Evolutionary conservation across 768 basidiomycete genomes (phyloP).

Genomic region (Amanita rubescens): DNA sequence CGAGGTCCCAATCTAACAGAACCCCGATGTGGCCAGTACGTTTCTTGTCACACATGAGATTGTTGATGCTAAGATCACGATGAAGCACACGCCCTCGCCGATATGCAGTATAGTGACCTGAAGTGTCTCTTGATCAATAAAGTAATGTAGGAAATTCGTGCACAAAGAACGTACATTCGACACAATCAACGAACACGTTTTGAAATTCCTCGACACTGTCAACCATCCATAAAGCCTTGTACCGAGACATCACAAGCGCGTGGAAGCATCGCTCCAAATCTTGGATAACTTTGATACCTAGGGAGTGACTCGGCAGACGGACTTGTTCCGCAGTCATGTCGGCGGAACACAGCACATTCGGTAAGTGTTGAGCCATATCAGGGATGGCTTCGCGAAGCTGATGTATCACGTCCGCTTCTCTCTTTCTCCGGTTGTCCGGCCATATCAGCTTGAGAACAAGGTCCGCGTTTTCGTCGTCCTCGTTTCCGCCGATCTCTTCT

Average conservation of each 20-base stretch:
- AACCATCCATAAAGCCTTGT: conserved; percentile 17
- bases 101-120: conserved; percentile 20
- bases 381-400: conserved; percentile 7
- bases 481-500: not conserved
- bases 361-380: conserved; percentile 10
- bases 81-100: conserved; percentile 19
- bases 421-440: conserved; percentile 3
- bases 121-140: not conserved
- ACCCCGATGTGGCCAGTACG: conserved; percentile 14
- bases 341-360: conserved; percentile 3
- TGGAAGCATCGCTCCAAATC: conserved; percentile 12
- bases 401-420: conserved; percentile 9
- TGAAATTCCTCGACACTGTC: conserved; percentile 18
- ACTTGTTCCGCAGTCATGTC: conserved; percentile 5
- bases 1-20: conserved; percentile 23
- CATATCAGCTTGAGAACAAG: conserved; percentile 14
- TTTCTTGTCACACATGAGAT: conserved; percentile 18
- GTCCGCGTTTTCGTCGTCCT: not conserved
- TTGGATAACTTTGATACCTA: not conserved
- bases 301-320: conserved; percentile 7
- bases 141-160: not conserved
- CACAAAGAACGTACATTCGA: conserved; percentile 20
- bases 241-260: conserved; percentile 14
- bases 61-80: conserved; percentile 24
- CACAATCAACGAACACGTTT: conserved; percentile 20